These are phyloP conservation scores for Crithidia sp. DNA, from an alignment of 208 protist species.

Conservation along the genomic window DNA sequence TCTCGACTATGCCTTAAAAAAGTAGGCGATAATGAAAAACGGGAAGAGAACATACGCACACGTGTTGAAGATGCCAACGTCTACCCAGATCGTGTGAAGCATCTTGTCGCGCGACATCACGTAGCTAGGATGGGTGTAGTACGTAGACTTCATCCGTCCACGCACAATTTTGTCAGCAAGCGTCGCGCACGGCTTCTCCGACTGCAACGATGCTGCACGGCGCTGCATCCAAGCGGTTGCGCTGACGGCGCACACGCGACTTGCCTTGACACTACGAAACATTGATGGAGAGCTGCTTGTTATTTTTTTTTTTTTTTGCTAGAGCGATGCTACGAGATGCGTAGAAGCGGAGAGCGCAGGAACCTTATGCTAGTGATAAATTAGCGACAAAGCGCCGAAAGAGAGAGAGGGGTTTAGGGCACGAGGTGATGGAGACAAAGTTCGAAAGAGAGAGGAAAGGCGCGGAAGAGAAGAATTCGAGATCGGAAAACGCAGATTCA, in stretches of 20 bases:
- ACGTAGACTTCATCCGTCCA: conserved; percentile 48
- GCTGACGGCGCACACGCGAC: conserved; percentile 13
- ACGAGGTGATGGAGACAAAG: too few species aligned
- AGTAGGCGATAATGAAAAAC: conserved; percentile 85
- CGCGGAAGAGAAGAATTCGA: conserved; percentile 1
- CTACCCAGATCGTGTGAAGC: conserved; percentile 90
- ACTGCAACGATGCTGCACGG: conserved; percentile 62
- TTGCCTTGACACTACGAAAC: conserved; percentile 38
- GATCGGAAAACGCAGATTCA: too few species aligned
- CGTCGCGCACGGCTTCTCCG: conserved; percentile 85
- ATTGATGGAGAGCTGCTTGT: conserved; percentile 14
- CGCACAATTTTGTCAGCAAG: conserved; percentile 90
- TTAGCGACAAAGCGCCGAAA: too few species aligned
- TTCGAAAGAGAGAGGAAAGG: neutral
- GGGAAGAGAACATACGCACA: conserved; percentile 73
- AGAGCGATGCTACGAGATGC: neutral
- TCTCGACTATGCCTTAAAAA: conserved; percentile 81
- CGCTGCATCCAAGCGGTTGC: conserved; percentile 38
- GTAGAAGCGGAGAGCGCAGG: too few species aligned
- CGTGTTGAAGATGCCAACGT: conserved; percentile 77
- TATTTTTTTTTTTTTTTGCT: too few species aligned
- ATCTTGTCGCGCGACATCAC: conserved; percentile 92
- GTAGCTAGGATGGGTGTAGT: conserved; percentile 89
- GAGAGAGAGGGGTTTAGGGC: too few species aligned
- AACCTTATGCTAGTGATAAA: too few species aligned